Evolutionary conservation across 306 rosid genomes (phyloP).

Genomic region (Quillaja saponaria): DNA sequence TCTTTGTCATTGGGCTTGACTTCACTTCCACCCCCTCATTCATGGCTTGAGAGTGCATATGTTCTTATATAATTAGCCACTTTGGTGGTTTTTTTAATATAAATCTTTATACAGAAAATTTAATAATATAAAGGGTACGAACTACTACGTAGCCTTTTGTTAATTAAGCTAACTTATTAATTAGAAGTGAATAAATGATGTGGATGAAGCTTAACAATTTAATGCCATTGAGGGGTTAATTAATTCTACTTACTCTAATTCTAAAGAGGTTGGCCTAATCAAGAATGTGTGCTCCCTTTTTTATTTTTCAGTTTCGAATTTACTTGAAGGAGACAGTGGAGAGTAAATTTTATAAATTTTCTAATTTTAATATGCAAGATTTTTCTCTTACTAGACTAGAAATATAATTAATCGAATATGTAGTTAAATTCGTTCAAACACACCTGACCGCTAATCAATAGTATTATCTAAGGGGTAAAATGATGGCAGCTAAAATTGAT

Average conservation of each 20-base stretch:
- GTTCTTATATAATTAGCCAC: neutral
- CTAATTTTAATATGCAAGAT: too few relatives aligned
- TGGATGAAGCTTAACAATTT: neutral
- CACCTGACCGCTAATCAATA: neutral
- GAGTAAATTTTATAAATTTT: too few relatives aligned
- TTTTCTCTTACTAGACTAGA: too few relatives aligned
- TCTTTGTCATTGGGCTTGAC: neutral
- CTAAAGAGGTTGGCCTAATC: too few relatives aligned
- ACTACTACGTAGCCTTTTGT: too few relatives aligned
- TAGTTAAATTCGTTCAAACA: neutral
- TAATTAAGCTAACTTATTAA: too few relatives aligned
- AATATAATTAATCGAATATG: too few relatives aligned
- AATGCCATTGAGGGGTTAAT: too few relatives aligned
- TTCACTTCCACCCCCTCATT: conserved; percentile 37
- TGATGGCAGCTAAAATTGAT: neutral
- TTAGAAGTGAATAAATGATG: too few relatives aligned
- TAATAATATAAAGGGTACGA: too few relatives aligned
- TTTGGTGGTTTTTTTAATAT: neutral
- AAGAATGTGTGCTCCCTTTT: neutral
- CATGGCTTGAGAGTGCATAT: neutral
- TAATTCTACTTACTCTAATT: too few relatives aligned
- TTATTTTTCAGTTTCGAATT: neutral
- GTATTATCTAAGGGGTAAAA: neutral
- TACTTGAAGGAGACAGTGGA: neutral
- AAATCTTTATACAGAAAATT: too few relatives aligned